These are phyloP conservation scores for Microthlaspi erraticum DNA, from an alignment of 345 rosid species.

Conservation along the genomic window DNA sequence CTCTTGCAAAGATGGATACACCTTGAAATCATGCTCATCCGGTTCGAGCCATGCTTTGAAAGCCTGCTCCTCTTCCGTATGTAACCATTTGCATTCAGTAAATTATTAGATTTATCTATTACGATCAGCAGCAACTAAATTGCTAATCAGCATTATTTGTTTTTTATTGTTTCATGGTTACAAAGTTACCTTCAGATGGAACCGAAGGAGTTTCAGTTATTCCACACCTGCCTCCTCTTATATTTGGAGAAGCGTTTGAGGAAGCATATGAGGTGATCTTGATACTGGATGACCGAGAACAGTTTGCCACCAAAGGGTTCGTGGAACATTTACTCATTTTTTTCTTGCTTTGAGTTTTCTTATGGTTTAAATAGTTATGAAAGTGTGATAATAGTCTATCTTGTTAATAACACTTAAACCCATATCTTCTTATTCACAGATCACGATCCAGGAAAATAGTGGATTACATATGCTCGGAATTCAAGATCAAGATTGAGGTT, in stretches of 20 bases:
- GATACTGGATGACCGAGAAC: slow-evolving; percentile 80
- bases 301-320: slow-evolving; percentile 73
- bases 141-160: slow-evolving; percentile 9
- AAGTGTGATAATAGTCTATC: slow-evolving; percentile 1
- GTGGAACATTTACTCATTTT: slow-evolving; percentile 37
- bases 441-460: slow-evolving; percentile 69
- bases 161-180: slow-evolving; percentile 41
- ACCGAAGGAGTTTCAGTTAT: slow-evolving; percentile 42
- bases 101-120: background rate
- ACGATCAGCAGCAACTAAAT: slow-evolving; percentile 7
- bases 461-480: slow-evolving; percentile 62
- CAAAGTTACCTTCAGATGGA: slow-evolving; percentile 47
- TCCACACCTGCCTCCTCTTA: slow-evolving; percentile 70
- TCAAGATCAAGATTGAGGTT: slow-evolving; percentile 74
- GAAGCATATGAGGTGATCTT: slow-evolving; percentile 74
- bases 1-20: slow-evolving; percentile 45
- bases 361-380: background rate
- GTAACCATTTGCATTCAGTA: slow-evolving; percentile 41
- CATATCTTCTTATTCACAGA: slow-evolving; percentile 46
- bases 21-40: slow-evolving; percentile 43
- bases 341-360: background rate
- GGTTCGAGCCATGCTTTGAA: slow-evolving; percentile 48
- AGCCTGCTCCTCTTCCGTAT: slow-evolving; percentile 74
- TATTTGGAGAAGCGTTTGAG: slow-evolving; percentile 75
- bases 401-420: slow-evolving; percentile 44